Percentiles rank a stretch among this genome's conserved stretches.
Evolutionary conservation across 129 eudicot genomes (phyloP).

Genomic region (Artemisia tridentata): DNA sequence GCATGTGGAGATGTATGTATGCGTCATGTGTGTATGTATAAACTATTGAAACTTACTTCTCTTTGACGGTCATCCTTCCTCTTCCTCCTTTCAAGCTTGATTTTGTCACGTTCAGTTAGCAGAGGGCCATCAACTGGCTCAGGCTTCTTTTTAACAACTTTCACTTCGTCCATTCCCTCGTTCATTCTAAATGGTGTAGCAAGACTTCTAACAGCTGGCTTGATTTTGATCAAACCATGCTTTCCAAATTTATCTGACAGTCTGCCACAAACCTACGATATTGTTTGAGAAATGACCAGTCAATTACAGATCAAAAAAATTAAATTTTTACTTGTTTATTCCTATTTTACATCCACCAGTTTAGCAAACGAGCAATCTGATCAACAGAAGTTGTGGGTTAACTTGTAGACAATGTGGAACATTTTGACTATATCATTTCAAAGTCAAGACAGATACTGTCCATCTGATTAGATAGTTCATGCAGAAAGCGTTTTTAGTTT

Average conservation of each 20-base stretch:
- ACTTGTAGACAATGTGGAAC: background rate
- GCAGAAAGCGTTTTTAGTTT: too few species aligned
- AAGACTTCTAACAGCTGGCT: conserved; percentile 93
- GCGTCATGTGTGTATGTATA: too few species aligned
- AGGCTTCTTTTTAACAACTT: conserved; percentile 77
- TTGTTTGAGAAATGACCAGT: conserved; percentile 8
- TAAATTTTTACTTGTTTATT: background rate
- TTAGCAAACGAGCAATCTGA: background rate
- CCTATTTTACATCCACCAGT: background rate
- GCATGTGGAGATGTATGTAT: background rate
- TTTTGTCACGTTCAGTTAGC: conserved; percentile 90
- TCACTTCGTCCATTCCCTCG: conserved; percentile 95
- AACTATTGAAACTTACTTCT: conserved; percentile 54
- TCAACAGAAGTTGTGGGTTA: background rate
- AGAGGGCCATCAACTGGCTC: conserved; percentile 90
- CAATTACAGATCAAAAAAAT: background rate
- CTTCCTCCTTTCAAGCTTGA: conserved; percentile 93
- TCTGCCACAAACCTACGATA: conserved; percentile 67
- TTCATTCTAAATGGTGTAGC: conserved; percentile 85
- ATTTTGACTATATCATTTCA: conserved; percentile 6
- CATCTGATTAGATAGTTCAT: background rate
- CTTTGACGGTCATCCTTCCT: conserved; percentile 97
- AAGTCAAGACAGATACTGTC: background rate
- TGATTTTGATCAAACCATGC: conserved; percentile 82
- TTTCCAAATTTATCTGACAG: conserved; percentile 82